Evolutionary conservation across 2,329 filamentous ascomycete species (phyloP).

Genomic region (Ceratocystis smalleyi): DNA sequence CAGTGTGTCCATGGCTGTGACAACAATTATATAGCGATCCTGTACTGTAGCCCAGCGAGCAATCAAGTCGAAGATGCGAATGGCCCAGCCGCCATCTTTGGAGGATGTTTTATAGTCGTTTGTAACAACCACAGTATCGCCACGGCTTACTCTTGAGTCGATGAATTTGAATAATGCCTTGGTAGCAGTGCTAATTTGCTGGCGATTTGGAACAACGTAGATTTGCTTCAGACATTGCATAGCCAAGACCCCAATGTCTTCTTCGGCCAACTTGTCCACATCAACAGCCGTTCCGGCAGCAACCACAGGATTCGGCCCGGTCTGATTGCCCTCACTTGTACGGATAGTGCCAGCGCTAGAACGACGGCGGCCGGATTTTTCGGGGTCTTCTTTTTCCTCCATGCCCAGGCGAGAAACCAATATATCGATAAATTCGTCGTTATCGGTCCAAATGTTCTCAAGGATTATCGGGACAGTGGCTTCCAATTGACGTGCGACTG

Average conservation of each 20-base stretch:
- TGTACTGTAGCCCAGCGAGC: conserved; percentile 85
- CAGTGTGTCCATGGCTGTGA: conserved; percentile 65
- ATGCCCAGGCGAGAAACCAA: conserved; percentile 51
- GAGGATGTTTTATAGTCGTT: conserved; percentile 28
- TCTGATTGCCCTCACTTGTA: conserved; percentile 45
- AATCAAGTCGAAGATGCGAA: conserved; percentile 63
- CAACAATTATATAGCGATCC: conserved; percentile 78
- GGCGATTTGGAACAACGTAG: conserved; percentile 65
- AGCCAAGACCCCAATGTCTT: conserved; percentile 72
- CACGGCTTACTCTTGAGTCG: conserved; percentile 38
- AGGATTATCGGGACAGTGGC: conserved; percentile 72
- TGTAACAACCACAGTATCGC: conserved; percentile 42
- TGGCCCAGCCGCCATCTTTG: conserved; percentile 55
- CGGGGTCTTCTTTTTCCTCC: conserved; percentile 53
- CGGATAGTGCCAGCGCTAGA: conserved; percentile 66
- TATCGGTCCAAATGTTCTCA: conserved; percentile 68
- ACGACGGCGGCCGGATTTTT: conserved; percentile 48
- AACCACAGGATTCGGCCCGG: conserved; percentile 51
- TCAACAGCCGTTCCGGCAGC: conserved; percentile 71
- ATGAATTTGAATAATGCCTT: conserved; percentile 61
- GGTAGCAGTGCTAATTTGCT: conserved; percentile 67
- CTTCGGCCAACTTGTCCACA: conserved; percentile 76
- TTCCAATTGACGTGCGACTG: conserved; percentile 60
- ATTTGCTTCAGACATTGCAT: conserved; percentile 76
- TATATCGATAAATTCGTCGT: conserved; percentile 51